Evolutionary conservation across 2,329 filamentous ascomycete genomes (phyloP).

Genomic region (Colletotrichum sp.): DNA sequence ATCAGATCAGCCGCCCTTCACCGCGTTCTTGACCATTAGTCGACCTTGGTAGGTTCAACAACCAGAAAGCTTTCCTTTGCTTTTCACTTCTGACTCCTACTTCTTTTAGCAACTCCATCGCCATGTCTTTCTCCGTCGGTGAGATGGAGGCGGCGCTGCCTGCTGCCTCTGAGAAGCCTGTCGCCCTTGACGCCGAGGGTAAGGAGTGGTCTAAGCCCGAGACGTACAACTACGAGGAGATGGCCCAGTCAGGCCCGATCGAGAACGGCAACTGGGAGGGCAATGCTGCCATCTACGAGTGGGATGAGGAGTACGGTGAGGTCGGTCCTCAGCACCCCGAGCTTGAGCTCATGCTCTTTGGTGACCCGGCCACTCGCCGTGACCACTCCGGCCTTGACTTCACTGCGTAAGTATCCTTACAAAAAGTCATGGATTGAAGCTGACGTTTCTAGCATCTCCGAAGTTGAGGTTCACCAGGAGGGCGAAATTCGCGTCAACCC

Average conservation of each 20-base stretch:
- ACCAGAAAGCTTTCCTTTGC: not conserved
- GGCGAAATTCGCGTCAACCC: conserved; percentile 57
- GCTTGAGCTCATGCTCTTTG: conserved; percentile 81
- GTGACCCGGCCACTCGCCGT: conserved; percentile 54
- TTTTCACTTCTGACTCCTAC: not conserved
- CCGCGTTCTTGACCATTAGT: not conserved
- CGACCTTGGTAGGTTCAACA: not conserved
- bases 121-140: not conserved
- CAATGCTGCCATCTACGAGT: conserved; percentile 77
- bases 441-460: conserved; percentile 52
- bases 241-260: conserved; percentile 22
- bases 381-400: conserved; percentile 66
- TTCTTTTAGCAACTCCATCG: not conserved
- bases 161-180: conserved; percentile 28
- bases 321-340: conserved; percentile 74
- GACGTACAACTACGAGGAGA: conserved; percentile 54
- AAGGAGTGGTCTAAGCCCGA: conserved; percentile 52
- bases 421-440: conserved; percentile 14
- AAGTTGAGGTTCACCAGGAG: conserved; percentile 63
- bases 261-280: conserved; percentile 48
- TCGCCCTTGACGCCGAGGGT: conserved; percentile 11
- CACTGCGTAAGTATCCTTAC: conserved; percentile 52
- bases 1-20: not conserved
- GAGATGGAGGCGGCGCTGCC: conserved; percentile 38
- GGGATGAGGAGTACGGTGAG: conserved; percentile 85